These are phyloP conservation scores for Trebouxiophyceae sp. DNA, from an alignment of 163 green algal species.

Conservation along the genomic window DNA sequence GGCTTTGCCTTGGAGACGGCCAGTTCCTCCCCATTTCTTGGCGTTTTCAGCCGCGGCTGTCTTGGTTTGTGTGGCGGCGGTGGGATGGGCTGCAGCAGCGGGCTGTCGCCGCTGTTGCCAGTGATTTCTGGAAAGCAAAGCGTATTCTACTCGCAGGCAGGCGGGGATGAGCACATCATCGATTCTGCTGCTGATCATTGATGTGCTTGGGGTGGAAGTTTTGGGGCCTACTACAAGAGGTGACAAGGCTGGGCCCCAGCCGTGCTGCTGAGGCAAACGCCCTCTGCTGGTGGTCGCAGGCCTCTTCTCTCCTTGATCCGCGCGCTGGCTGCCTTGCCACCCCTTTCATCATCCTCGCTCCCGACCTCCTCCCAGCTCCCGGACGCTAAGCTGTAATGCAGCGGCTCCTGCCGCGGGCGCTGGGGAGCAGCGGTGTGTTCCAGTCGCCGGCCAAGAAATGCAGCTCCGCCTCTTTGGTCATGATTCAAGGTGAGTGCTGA, in stretches of 20 bases:
- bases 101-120: not conserved
- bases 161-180: not conserved
- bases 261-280: no score
- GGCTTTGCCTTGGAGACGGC: not conserved
- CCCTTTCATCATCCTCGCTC: no score
- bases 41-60: not conserved
- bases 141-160: not conserved
- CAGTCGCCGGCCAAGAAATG: not conserved
- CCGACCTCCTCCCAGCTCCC: no score
- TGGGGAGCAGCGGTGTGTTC: not conserved
- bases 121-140: not conserved
- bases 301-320: not conserved
- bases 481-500: not conserved
- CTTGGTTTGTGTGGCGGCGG: not conserved
- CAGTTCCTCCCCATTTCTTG: not conserved
- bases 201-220: not conserved
- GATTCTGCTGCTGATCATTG: constrained; percentile 1
- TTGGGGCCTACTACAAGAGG: no score
- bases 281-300: no score
- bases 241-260: not conserved
- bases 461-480: not conserved
- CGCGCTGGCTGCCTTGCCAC: not conserved
- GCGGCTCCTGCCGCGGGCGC: not conserved
- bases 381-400: no score
- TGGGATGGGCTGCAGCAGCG: not conserved